phyloP scores from a whole-genome alignment of 2,329 filamentous ascomycete species.

The Pyrenophora teres region DNA sequence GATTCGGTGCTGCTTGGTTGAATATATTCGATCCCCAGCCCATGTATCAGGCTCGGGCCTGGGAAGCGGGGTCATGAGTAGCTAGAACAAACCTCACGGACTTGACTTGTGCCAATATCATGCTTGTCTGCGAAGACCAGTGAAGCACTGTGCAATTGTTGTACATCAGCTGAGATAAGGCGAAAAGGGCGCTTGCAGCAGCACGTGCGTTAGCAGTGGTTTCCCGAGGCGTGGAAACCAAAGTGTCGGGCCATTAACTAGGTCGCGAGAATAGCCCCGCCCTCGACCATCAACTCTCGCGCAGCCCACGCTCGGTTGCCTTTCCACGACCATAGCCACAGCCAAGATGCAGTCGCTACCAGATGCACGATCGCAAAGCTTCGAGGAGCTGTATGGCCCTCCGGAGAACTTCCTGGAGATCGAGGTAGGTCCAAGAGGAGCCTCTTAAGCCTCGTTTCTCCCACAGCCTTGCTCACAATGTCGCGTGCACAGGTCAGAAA shows the following conservation, averaged over 20 bases:
- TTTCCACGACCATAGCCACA: constrained; percentile 1
- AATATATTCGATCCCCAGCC: too few relatives aligned
- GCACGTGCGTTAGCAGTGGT: constrained; percentile 11
- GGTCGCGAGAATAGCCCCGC: constrained; percentile 22
- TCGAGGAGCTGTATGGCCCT: constrained; percentile 98
- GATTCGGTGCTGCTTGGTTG: too few relatives aligned
- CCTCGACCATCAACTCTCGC: constrained; percentile 17
- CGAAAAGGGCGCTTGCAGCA: constrained; percentile 8
- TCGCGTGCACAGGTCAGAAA: constrained; percentile 73
- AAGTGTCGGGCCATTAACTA: constrained; percentile 18
- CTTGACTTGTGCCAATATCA: too few relatives aligned
- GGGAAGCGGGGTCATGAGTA: too few relatives aligned
- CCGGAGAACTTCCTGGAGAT: constrained; percentile 99
- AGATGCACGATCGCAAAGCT: constrained; percentile 83
- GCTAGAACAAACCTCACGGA: too few relatives aligned
- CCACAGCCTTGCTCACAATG: constrained; percentile 29
- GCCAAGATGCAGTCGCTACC: constrained; percentile 64
- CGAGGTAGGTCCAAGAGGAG: constrained; percentile 63
- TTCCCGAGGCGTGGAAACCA: constrained; percentile 5
- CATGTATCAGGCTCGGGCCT: too few relatives aligned
- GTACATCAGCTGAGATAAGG: too few relatives aligned
- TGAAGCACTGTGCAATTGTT: too few relatives aligned
- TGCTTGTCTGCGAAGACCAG: too few relatives aligned
- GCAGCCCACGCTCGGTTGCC: constrained; percentile 7
- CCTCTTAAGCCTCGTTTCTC: constrained; percentile 10